phyloP scores from a whole-genome alignment of 306 rosid species.

The Rosa chinensis region DNA sequence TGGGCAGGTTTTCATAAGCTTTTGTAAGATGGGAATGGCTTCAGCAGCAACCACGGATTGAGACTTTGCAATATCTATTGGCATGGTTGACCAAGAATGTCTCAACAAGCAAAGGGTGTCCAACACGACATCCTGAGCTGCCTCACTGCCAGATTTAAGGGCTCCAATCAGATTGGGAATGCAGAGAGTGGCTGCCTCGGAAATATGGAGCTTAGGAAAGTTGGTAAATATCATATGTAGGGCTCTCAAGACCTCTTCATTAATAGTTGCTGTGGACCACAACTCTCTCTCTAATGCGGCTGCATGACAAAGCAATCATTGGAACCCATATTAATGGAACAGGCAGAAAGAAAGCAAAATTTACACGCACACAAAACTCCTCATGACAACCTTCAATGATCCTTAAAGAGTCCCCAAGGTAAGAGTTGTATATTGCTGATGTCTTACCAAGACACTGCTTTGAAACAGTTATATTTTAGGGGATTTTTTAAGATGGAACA shows the following conservation, averaged over 20 bases:
- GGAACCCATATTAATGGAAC: constrained; percentile 14
- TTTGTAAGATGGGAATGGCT: constrained; percentile 94
- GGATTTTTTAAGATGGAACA: background rate
- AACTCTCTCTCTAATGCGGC: constrained; percentile 93
- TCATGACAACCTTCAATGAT: background rate
- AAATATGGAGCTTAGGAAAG: constrained; percentile 88
- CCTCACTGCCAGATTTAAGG: constrained; percentile 82
- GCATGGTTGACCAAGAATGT: constrained; percentile 97
- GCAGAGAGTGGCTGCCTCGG: constrained; percentile 95
- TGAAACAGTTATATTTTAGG: background rate
- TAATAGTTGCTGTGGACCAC: constrained; percentile 89
- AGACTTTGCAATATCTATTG: constrained; percentile 78
- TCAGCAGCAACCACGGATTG: constrained; percentile 91
- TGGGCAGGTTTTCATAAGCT: constrained; percentile 98
- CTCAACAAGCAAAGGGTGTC: constrained; percentile 75
- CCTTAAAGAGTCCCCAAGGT: background rate
- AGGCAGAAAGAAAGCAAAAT: background rate
- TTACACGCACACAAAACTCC: background rate
- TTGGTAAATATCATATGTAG: constrained; percentile 80
- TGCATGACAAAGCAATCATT: constrained; percentile 45
- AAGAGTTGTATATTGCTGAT: background rate
- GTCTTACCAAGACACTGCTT: background rate
- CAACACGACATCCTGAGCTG: constrained; percentile 86
- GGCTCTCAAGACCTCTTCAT: constrained; percentile 90
- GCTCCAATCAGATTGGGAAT: constrained; percentile 95